Percentiles rank a stretch among this genome's conserved stretches.
Conservation (phyloP, 441 rosid genomes). For the Capsella rubella region DNA sequence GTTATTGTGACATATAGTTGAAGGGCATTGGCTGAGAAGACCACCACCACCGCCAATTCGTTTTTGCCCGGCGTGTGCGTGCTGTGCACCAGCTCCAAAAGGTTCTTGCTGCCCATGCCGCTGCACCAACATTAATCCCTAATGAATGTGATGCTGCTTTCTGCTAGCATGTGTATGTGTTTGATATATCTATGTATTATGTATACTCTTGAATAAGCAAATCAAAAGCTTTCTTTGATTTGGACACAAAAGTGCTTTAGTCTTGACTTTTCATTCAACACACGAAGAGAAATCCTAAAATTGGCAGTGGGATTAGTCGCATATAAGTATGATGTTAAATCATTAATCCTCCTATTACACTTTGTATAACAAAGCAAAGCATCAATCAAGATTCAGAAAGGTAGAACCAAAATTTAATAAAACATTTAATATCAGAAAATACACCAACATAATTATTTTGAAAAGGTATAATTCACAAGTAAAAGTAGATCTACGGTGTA, state of each 20-base stretch:
- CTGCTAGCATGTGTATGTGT: not conserved
- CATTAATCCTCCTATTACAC: not conserved
- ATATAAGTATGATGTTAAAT: not conserved
- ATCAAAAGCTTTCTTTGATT: not conserved
- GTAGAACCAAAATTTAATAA: not conserved
- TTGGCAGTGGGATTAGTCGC: not conserved
- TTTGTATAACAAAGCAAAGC: not conserved
- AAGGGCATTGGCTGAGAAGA: not conserved
- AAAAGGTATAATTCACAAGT: not conserved
- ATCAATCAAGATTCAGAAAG: not conserved
- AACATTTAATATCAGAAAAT: not conserved
- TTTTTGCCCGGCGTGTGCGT: constrained; percentile 7
- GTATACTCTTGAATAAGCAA: not conserved
- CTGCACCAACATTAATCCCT: constrained; percentile 14
- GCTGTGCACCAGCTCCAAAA: constrained; percentile 32
- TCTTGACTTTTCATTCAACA: not conserved
- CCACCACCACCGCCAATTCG: not conserved
- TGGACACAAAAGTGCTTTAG: not conserved
- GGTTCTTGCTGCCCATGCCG: constrained; percentile 35
- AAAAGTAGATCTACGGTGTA: not conserved
- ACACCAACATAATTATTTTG: not conserved
- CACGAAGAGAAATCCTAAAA: not conserved
- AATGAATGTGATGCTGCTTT: not conserved
- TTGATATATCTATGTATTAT: not conserved
- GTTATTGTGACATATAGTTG: not conserved